Conservation (phyloP, 768 basidiomycete genomes). For the Lentinula sp. region DNA sequence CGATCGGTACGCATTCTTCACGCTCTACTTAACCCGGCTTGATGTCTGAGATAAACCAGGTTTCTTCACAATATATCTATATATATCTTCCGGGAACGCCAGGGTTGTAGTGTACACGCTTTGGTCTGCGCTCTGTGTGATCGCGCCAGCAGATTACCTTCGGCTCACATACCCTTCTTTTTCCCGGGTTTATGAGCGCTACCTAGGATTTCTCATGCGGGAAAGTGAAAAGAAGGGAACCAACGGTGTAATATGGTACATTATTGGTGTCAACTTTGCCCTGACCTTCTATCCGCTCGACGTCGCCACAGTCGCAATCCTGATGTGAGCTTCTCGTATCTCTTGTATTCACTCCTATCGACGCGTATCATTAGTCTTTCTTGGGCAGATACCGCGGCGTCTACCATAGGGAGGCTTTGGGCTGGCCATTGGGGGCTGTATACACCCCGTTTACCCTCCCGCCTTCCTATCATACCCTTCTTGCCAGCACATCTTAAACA, state of each 20-base stretch:
- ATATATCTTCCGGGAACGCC: conserved; percentile 41
- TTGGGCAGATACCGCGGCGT: conserved; percentile 94
- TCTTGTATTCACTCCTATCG: neutral
- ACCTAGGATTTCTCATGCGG: conserved; percentile 82
- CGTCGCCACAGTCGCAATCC: conserved; percentile 82
- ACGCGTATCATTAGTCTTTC: conserved; percentile 54
- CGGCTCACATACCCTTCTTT: conserved; percentile 63
- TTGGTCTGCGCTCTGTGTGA: conserved; percentile 57
- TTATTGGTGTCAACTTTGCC: conserved; percentile 77
- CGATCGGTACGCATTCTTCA: conserved; percentile 60
- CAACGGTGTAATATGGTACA: conserved; percentile 91
- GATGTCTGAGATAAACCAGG: conserved; percentile 29
- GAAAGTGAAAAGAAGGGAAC: conserved; percentile 75
- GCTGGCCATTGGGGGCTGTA: conserved; percentile 34
- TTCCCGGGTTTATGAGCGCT: conserved; percentile 63
- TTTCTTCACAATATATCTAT: conserved; percentile 58
- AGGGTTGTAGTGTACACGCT: conserved; percentile 54
- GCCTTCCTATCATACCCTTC: conserved; percentile 23
- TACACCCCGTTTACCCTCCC: conserved; percentile 55
- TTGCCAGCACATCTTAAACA: neutral
- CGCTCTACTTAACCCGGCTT: neutral
- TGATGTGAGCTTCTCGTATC: conserved; percentile 60
- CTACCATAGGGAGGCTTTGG: conserved; percentile 84
- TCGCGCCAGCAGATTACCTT: conserved; percentile 70
- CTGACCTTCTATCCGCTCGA: conserved; percentile 77